Evolutionary conservation across 768 basidiomycete species (phyloP).

Genomic region (Gelatoporia subvermispora): DNA sequence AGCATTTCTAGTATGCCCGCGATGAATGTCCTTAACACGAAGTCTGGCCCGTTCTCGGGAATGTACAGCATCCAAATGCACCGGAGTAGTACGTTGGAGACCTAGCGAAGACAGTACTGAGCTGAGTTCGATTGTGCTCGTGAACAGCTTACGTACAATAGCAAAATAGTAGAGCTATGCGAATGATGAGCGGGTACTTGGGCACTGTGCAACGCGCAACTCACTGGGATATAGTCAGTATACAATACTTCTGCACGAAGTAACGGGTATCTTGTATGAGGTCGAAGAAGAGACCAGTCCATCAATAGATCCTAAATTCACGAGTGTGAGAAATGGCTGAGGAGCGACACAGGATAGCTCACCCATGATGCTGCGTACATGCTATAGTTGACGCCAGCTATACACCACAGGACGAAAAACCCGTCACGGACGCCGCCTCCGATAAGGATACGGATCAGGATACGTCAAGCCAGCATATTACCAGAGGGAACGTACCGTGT

Average conservation of each 20-base stretch:
- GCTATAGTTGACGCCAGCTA: conserved; percentile 59
- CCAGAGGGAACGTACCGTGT: conserved; percentile 34
- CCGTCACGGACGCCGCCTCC: conserved; percentile 35
- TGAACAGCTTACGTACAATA: conserved; percentile 38
- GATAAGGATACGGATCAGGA: conserved; percentile 1
- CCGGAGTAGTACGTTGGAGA: conserved; percentile 68
- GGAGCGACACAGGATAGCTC: conserved; percentile 17
- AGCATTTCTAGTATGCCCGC: conserved; percentile 70
- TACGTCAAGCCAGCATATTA: not conserved
- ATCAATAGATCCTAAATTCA: conserved; percentile 68
- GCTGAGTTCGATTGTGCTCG: not conserved
- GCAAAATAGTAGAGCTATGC: conserved; percentile 72
- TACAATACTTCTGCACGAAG: conserved; percentile 78
- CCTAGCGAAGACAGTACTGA: conserved; percentile 29
- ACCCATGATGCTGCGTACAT: conserved; percentile 80
- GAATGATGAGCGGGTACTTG: not conserved
- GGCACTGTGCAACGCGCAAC: conserved; percentile 12
- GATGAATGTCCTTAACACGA: conserved; percentile 60
- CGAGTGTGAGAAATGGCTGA: not conserved
- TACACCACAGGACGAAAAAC: conserved; percentile 63
- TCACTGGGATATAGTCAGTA: conserved; percentile 52
- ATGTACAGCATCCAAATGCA: conserved; percentile 84
- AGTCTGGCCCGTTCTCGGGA: conserved; percentile 42
- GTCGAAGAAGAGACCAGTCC: conserved; percentile 86
- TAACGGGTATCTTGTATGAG: conserved; percentile 48